Evolutionary conservation across 306 rosid genomes (phyloP).

Genomic region (Corylus avellana): DNA sequence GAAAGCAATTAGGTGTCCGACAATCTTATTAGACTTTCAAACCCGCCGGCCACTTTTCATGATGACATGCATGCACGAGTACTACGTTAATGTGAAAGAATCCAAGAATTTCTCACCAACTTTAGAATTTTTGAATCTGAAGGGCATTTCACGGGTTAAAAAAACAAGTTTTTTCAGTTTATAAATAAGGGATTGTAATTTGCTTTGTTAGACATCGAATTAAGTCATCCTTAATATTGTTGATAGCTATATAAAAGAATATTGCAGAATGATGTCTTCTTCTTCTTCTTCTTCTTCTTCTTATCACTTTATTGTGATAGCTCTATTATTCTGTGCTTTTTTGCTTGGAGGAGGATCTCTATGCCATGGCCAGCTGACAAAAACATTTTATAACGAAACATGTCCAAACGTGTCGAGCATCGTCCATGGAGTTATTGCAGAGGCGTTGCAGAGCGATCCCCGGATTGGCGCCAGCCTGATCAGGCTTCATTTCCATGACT

Average conservation of each 20-base stretch:
- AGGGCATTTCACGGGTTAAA: no score
- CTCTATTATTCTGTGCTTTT: constrained; percentile 16
- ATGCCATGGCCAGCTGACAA: constrained; percentile 13
- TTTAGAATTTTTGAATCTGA: no score
- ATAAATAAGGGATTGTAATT: background rate
- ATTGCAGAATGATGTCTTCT: background rate
- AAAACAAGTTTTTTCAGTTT: background rate
- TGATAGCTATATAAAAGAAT: background rate
- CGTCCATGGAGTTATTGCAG: constrained; percentile 17
- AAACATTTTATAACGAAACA: constrained; percentile 25
- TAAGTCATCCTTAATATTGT: background rate
- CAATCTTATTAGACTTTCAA: background rate
- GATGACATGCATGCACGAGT: no score
- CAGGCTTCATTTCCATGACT: no score
- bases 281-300: background rate
- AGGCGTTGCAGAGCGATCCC: constrained; percentile 22
- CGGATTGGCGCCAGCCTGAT: constrained; percentile 20
- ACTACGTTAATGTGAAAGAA: no score
- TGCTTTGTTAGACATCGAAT: no score
- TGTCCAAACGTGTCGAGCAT: constrained; percentile 24
- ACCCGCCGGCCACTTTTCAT: background rate
- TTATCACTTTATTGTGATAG: background rate
- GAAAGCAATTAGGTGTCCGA: background rate
- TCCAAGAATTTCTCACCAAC: no score
- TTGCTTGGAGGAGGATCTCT: constrained; percentile 35